phyloP scores from a whole-genome alignment of 768 basidiomycete species.

The Auriscalpium orientale region DNA sequence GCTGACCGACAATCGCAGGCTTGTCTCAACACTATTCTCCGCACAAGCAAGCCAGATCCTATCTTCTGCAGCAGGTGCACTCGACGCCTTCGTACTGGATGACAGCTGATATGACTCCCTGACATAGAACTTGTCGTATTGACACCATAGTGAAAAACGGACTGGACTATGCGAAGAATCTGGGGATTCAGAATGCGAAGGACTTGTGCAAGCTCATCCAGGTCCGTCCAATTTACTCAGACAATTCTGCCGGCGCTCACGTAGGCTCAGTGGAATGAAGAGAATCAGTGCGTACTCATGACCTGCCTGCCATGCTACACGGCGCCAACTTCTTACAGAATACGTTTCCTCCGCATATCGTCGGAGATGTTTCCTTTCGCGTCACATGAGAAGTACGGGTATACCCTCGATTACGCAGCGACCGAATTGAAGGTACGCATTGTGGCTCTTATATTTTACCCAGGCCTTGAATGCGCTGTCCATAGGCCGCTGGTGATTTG shows the following conservation, averaged over 20 bases:
- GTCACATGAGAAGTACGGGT: constrained; percentile 73
- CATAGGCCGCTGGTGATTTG: constrained; percentile 32
- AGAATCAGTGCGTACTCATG: constrained; percentile 51
- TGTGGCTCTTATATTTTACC: neutral
- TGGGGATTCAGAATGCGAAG: constrained; percentile 67
- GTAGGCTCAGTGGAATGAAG: constrained; percentile 69
- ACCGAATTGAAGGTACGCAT: constrained; percentile 35
- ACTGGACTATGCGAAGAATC: constrained; percentile 71
- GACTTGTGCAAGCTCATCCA: constrained; percentile 71
- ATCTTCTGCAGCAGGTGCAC: constrained; percentile 68
- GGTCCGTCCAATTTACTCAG: constrained; percentile 7
- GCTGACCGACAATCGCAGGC: constrained; percentile 34
- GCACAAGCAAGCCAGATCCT: constrained; percentile 60
- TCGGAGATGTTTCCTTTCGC: constrained; percentile 94
- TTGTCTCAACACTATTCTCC: constrained; percentile 78
- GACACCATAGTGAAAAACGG: constrained; percentile 77
- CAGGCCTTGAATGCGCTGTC: constrained; percentile 5
- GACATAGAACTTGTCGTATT: constrained; percentile 41
- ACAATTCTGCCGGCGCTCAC: neutral
- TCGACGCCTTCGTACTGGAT: neutral
- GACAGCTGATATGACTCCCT: constrained; percentile 1
- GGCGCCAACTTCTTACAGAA: constrained; percentile 29
- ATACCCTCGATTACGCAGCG: constrained; percentile 70
- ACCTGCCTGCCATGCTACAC: neutral
- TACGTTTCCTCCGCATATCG: constrained; percentile 83